phyloP scores from a whole-genome alignment of 176 grass and related monocot genomes.

The Tillandsia fasciculata region DNA sequence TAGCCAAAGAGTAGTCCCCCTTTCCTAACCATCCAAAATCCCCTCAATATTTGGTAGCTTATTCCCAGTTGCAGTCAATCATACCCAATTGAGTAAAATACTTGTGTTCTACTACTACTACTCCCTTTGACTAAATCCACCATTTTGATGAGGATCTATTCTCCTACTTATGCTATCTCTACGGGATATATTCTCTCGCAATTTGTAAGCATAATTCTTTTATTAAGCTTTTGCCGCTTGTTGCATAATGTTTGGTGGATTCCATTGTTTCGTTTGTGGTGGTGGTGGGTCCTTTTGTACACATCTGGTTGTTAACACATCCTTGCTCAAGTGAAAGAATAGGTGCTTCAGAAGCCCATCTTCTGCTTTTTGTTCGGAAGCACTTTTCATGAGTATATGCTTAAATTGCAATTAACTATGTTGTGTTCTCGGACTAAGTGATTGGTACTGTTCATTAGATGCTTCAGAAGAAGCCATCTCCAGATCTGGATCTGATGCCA shows the following conservation, averaged over 20 bases:
- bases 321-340: background rate
- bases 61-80: background rate
- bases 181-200: background rate
- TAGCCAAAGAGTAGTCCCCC: background rate
- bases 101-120: background rate
- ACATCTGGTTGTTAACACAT: background rate
- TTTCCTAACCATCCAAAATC: background rate
- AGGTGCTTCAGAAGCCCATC: background rate
- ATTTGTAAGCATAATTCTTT: background rate
- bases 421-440: background rate
- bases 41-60: background rate
- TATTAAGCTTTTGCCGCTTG: background rate
- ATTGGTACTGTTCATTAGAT: constrained; percentile 1
- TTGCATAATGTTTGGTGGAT: background rate
- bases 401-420: constrained; percentile 2
- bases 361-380: background rate
- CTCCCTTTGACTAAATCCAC: background rate
- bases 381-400: background rate
- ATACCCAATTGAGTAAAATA: background rate
- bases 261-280: background rate
- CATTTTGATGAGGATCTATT: background rate
- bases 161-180: background rate
- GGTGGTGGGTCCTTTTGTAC: background rate
- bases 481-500: background rate
- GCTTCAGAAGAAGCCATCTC: background rate